phyloP scores from a whole-genome alignment of 2,329 filamentous ascomycete species.

The Phyllosticta citribraziliensis region DNA sequence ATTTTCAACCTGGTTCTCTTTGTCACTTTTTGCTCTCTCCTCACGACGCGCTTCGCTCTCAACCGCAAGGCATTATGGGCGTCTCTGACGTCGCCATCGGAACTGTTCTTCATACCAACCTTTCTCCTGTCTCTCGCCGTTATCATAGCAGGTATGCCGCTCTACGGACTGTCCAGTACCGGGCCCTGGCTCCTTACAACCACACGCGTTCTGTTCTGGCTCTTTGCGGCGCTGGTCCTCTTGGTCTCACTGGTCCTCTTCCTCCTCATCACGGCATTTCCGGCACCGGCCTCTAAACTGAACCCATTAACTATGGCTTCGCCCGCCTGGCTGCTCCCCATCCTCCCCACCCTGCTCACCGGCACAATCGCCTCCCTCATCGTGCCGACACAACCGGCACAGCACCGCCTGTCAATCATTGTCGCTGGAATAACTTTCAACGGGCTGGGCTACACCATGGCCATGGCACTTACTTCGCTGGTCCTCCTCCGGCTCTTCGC shows the following conservation, averaged over 20 bases:
- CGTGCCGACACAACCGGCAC: slow-evolving; percentile 48
- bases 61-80: slow-evolving; percentile 35
- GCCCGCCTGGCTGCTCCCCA: slow-evolving; percentile 63
- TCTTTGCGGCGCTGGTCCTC: slow-evolving; percentile 33
- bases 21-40: slow-evolving; percentile 17
- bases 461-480: slow-evolving; percentile 62
- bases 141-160: slow-evolving; percentile 34
- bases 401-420: slow-evolving; percentile 51
- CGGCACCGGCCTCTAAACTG: slow-evolving; percentile 49
- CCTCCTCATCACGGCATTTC: slow-evolving; percentile 51
- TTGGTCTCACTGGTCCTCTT: slow-evolving; percentile 41
- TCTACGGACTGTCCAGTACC: slow-evolving; percentile 29
- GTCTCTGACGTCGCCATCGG: slow-evolving; percentile 41
- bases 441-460: slow-evolving; percentile 59
- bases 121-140: slow-evolving; percentile 33
- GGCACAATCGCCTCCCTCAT: slow-evolving; percentile 63
- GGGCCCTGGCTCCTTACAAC: slow-evolving; percentile 31
- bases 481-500: slow-evolving; percentile 66
- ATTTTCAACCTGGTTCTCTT: slow-evolving; percentile 43
- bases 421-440: slow-evolving; percentile 59
- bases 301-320: slow-evolving; percentile 31
- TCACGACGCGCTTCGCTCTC: slow-evolving; percentile 35
- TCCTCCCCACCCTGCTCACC: slow-evolving; percentile 64
- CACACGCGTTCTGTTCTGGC: slow-evolving; percentile 34
- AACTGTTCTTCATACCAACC: slow-evolving; percentile 40